These are phyloP conservation scores for Parietaria judaica DNA, from an alignment of 306 rosid genomes.

Conservation along the genomic window DNA sequence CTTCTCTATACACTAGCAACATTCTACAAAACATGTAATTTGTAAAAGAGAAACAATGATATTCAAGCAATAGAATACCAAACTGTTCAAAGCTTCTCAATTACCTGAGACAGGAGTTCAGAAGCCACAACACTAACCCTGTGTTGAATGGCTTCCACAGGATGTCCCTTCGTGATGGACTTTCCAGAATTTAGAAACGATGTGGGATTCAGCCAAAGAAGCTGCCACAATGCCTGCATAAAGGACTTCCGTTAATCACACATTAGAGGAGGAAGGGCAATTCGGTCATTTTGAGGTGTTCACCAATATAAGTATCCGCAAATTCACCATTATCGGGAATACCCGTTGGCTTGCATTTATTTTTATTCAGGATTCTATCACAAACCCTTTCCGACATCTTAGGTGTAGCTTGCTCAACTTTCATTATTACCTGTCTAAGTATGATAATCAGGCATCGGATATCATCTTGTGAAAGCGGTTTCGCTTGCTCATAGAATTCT, in stretches of 20 bases:
- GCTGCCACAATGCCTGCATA: constrained; percentile 95
- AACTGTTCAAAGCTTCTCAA: constrained; percentile 12
- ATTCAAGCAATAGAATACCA: constrained; percentile 8
- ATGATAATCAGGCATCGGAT: constrained; percentile 70
- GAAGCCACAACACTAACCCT: constrained; percentile 80
- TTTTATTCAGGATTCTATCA: neutral
- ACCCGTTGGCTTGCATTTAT: constrained; percentile 4
- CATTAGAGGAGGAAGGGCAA: no score
- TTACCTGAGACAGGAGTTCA: constrained; percentile 92
- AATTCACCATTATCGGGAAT: neutral
- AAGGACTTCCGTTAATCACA: neutral
- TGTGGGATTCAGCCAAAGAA: constrained; percentile 76
- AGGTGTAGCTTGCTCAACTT: constrained; percentile 19
- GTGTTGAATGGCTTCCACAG: constrained; percentile 67
- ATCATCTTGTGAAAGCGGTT: constrained; percentile 80
- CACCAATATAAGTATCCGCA: neutral
- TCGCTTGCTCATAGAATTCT: constrained; percentile 94
- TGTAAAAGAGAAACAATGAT: constrained; percentile 9
- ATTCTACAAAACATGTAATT: constrained; percentile 15
- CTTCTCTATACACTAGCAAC: constrained; percentile 1
- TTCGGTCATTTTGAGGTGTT: no score
- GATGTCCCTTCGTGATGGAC: constrained; percentile 39
- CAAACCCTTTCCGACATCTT: neutral
- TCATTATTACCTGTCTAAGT: constrained; percentile 68
- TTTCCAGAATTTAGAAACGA: constrained; percentile 42